These are phyloP conservation scores for Ilyonectria robusta DNA, from an alignment of 2,329 filamentous ascomycete species.

Conservation along the genomic window DNA sequence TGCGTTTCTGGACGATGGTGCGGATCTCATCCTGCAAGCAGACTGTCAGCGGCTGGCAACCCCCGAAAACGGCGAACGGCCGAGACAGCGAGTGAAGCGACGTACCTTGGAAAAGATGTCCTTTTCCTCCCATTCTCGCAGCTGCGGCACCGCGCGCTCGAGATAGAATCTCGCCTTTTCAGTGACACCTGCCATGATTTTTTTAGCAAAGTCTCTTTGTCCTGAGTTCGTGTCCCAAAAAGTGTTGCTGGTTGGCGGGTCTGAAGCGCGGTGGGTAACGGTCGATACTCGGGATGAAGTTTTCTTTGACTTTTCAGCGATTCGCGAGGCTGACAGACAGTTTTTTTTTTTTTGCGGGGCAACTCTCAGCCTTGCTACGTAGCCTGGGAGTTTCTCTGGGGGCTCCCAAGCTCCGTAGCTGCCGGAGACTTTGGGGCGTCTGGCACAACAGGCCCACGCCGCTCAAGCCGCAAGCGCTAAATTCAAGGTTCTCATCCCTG, in stretches of 20 bases:
- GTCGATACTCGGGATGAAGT: conserved; percentile 9
- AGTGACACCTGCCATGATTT: conserved; percentile 81
- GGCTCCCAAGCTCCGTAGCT: not conserved
- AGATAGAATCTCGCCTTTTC: conserved; percentile 97
- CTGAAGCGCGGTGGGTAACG: not conserved
- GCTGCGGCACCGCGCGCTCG: conserved; percentile 91
- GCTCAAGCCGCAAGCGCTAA: conserved; percentile 27
- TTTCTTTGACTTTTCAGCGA: not conserved
- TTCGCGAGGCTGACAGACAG: conserved; percentile 27
- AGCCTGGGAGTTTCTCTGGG: not conserved
- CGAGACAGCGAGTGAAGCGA: conserved; percentile 10
- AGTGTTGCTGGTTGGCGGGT: conserved; percentile 4
- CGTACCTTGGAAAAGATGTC: conserved; percentile 86
- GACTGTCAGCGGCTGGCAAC: conserved; percentile 24
- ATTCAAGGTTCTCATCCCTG: conserved; percentile 37
- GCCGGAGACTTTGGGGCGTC: not conserved
- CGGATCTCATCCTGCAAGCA: conserved; percentile 83
- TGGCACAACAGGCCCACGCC: conserved; percentile 5
- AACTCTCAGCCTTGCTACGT: conserved; percentile 34
- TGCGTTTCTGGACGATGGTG: conserved; percentile 89
- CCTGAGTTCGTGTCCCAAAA: not conserved
- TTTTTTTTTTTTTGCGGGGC: conserved; percentile 41
- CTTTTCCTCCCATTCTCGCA: conserved; percentile 93
- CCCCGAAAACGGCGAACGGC: not conserved
- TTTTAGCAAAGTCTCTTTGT: not conserved